Conservation (phyloP, 2,329 filamentous ascomycete genomes). For the Cladosporium austrohemisphaericum region DNA sequence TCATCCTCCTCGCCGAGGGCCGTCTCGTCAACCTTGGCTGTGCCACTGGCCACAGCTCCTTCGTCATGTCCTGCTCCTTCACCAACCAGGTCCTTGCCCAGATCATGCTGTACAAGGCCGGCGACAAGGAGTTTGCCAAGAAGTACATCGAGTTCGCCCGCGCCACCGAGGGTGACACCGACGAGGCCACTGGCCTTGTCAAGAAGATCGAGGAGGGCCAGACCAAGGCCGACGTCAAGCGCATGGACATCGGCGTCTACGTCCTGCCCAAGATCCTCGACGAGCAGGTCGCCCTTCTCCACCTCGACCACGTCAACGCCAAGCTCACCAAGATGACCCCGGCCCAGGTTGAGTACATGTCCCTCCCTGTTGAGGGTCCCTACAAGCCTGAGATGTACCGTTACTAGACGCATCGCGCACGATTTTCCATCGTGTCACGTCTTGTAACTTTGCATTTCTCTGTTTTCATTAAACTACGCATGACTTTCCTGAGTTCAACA, state of each 20-base stretch:
- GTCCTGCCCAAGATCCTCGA: constrained; percentile 98
- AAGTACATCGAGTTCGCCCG: constrained; percentile 93
- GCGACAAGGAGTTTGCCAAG: constrained; percentile 78
- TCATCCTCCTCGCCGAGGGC: constrained; percentile 97
- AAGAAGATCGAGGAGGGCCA: constrained; percentile 45
- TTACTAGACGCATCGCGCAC: constrained; percentile 53
- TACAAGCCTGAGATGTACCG: constrained; percentile 93
- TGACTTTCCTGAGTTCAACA: constrained; percentile 1
- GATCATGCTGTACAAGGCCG: constrained; percentile 95
- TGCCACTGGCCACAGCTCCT: constrained; percentile 97
- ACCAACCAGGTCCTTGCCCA: constrained; percentile 99
- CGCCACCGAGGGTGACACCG: constrained; percentile 33
- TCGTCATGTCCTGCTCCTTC: constrained; percentile 99
- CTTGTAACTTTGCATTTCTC: constrained; percentile 39
- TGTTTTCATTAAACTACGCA: constrained; percentile 8
- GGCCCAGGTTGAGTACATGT: constrained; percentile 92
- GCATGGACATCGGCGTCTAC: constrained; percentile 83
- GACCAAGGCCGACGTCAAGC: constrained; percentile 61
- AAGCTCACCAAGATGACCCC: constrained; percentile 83
- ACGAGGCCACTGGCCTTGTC: constrained; percentile 21
- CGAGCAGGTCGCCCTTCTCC: constrained; percentile 94
- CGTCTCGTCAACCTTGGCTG: constrained; percentile 99
- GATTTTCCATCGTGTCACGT: constrained; percentile 11
- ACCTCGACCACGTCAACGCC: constrained; percentile 88
- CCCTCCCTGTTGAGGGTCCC: constrained; percentile 78